These are phyloP conservation scores for Podaxis mareebaensis DNA, from an alignment of 768 basidiomycete species.

Conservation along the genomic window DNA sequence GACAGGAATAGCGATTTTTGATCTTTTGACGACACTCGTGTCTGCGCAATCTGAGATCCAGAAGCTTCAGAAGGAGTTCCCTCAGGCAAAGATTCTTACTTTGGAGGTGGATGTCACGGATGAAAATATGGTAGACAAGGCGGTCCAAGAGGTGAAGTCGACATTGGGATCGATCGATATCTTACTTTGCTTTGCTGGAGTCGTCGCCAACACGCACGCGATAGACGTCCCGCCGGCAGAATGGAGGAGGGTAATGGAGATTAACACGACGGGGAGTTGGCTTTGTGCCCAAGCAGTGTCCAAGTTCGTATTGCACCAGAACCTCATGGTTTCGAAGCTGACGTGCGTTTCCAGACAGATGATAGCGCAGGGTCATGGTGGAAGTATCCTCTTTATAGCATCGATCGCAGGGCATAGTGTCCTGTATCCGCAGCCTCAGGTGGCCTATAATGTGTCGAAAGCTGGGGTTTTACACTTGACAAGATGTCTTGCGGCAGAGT, in stretches of 20 bases:
- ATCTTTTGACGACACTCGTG: conserved; percentile 25
- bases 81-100: conserved; percentile 32
- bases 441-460: conserved; percentile 44
- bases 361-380: conserved; percentile 40
- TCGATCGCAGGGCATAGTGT: conserved; percentile 44
- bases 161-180: conserved; percentile 35
- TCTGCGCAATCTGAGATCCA: conserved; percentile 25
- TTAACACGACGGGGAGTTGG: conserved; percentile 48
- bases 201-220: conserved; percentile 35
- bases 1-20: conserved; percentile 34
- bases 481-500: conserved; percentile 41
- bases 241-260: conserved; percentile 39
- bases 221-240: conserved; percentile 30
- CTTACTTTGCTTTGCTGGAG: conserved; percentile 44
- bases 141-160: conserved; percentile 26
- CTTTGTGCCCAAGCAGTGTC: conserved; percentile 43
- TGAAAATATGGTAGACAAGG: conserved; percentile 28
- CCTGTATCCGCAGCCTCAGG: conserved; percentile 43
- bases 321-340: neutral
- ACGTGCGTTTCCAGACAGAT: conserved; percentile 31
- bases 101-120: conserved; percentile 38
- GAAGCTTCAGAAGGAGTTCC: conserved; percentile 28
- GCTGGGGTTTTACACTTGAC: conserved; percentile 40
- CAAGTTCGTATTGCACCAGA: conserved; percentile 22
- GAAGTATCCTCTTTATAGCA: conserved; percentile 42